phyloP scores from a whole-genome alignment of 768 basidiomycete genomes.

The Cytidiella melzeri region DNA sequence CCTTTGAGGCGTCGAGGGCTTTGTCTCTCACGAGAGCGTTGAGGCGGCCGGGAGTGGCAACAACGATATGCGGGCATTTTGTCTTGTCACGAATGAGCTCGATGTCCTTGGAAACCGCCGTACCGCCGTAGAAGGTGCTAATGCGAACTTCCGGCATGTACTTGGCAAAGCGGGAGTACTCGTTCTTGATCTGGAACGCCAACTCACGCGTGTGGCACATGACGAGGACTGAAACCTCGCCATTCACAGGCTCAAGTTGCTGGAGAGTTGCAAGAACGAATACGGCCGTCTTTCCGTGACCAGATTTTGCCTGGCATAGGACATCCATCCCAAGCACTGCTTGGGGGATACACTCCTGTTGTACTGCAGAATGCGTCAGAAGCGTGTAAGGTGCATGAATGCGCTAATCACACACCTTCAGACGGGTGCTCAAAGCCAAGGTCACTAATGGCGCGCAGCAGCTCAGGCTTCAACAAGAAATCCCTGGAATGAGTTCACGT shows the following conservation, averaged over 20 bases:
- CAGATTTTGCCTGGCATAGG: slow-evolving; percentile 98
- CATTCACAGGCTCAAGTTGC: slow-evolving; percentile 96
- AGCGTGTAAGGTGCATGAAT: neutral
- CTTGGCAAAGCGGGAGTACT: slow-evolving; percentile 98
- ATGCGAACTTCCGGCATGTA: slow-evolving; percentile 99
- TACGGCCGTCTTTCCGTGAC: slow-evolving; percentile 97
- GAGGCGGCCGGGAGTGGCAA: slow-evolving; percentile 95
- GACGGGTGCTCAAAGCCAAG: slow-evolving; percentile 99
- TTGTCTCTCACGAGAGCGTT: slow-evolving; percentile 96
- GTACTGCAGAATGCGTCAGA: slow-evolving; percentile 49
- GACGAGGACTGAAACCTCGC: slow-evolving; percentile 96
- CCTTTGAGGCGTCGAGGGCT: slow-evolving; percentile 87
- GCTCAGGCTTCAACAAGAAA: slow-evolving; percentile 95
- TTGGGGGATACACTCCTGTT: slow-evolving; percentile 99
- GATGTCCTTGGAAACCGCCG: slow-evolving; percentile 87
- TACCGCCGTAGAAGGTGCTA: slow-evolving; percentile 96
- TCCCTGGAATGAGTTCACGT: slow-evolving; percentile 52
- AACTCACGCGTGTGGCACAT: slow-evolving; percentile 99
- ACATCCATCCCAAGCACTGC: slow-evolving; percentile 99
- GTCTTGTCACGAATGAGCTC: slow-evolving; percentile 92
- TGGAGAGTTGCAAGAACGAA: slow-evolving; percentile 98
- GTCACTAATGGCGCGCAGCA: slow-evolving; percentile 96
- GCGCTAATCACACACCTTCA: slow-evolving; percentile 60
- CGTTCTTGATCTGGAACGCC: slow-evolving; percentile 99
- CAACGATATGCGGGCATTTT: slow-evolving; percentile 98